A percentile compares a stretch with the other conserved stretches of the same genome.
phyloP scores from a whole-genome alignment of 345 rosid species.

The Pseudoturritis turrita region DNA sequence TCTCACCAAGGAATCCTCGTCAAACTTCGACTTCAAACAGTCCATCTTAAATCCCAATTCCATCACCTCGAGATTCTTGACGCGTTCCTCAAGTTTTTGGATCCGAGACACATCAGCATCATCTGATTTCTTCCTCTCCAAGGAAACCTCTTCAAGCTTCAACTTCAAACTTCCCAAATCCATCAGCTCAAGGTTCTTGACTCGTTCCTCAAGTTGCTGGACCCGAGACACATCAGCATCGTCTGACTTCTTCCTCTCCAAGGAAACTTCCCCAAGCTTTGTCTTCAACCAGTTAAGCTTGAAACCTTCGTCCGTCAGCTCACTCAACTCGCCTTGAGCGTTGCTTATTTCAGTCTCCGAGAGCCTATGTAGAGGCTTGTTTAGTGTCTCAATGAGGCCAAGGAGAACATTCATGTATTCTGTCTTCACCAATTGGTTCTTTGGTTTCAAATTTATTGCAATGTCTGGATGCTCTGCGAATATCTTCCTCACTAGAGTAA shows the following conservation, averaged over 20 bases:
- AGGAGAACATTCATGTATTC: constrained; percentile 1
- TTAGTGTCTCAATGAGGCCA: too few relatives aligned
- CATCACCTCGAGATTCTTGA: background rate
- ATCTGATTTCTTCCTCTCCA: background rate
- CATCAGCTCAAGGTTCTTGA: constrained; percentile 7
- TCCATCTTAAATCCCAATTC: background rate
- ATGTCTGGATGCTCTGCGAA: background rate
- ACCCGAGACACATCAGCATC: background rate
- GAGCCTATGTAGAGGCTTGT: too few relatives aligned
- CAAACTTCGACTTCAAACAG: background rate
- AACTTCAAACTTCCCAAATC: background rate
- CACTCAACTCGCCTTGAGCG: background rate
- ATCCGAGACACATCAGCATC: background rate
- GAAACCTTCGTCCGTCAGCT: background rate
- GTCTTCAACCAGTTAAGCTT: background rate
- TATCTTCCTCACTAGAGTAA: background rate
- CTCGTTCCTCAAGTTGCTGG: background rate
- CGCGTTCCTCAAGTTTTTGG: background rate
- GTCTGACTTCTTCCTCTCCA: background rate
- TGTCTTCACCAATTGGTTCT: background rate
- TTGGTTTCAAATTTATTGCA: too few relatives aligned
- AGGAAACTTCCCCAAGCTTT: background rate
- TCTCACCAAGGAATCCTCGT: background rate
- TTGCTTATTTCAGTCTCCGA: background rate
- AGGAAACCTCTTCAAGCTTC: background rate